Percentiles rank a stretch among this genome's conserved stretches.
These are phyloP conservation scores for Verticillium nonalfalfae DNA, from an alignment of 2,329 filamentous ascomycete genomes.

Conservation along the genomic window DNA sequence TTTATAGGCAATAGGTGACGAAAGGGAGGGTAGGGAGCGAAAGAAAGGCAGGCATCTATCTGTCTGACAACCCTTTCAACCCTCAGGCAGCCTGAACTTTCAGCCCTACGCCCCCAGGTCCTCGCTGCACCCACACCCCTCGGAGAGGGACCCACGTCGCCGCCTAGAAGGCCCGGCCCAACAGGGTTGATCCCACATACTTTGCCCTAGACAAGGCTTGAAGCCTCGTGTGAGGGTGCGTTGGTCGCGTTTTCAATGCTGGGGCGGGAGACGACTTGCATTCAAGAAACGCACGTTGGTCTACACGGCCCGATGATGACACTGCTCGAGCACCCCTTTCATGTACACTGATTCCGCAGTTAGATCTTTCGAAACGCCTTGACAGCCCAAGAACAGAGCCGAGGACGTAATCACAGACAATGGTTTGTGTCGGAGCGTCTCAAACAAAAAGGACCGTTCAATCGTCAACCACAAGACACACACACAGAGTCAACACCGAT, in stretches of 20 bases:
- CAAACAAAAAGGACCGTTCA: neutral
- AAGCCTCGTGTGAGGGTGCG: neutral
- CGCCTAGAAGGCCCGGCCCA: neutral
- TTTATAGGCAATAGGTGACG: neutral
- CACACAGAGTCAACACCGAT: neutral
- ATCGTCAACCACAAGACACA: no score
- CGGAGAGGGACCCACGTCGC: neutral
- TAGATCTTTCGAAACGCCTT: neutral
- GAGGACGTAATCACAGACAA: neutral
- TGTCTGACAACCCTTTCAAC: neutral
- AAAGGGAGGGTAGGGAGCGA: neutral
- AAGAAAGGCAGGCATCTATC: neutral
- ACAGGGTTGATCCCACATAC: neutral
- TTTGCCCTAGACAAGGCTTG: neutral
- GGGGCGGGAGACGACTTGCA: neutral
- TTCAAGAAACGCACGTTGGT: neutral
- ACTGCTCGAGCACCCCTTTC: neutral
- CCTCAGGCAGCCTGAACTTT: neutral
- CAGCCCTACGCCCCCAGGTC: neutral
- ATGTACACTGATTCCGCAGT: neutral
- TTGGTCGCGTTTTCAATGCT: neutral
- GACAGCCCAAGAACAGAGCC: neutral
- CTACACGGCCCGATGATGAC: neutral
- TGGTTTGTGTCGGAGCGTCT: neutral
- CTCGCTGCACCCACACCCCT: neutral